phyloP scores from a whole-genome alignment of 2,329 filamentous ascomycete genomes.

The Pseudogymnoascus sp. region DNA sequence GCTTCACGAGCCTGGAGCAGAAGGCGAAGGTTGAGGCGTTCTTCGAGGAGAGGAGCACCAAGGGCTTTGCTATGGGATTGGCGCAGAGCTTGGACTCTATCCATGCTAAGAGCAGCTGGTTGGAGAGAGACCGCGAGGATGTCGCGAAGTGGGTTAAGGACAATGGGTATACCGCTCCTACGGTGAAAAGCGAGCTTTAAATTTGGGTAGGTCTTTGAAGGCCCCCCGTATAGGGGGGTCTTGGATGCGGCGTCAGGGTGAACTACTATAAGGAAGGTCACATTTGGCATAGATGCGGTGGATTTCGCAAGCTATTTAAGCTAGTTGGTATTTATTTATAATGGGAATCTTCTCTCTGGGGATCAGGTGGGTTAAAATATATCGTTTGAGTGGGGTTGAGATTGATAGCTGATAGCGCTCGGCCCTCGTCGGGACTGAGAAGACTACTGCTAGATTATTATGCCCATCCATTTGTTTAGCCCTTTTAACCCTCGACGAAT shows the following conservation, averaged over 20 bases:
- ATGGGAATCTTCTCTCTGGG: constrained; percentile 8
- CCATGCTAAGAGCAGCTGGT: constrained; percentile 76
- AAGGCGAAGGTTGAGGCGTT: constrained; percentile 71
- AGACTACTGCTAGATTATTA: background rate
- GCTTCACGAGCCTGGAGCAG: constrained; percentile 73
- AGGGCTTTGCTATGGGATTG: constrained; percentile 78
- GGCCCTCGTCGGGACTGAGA: background rate
- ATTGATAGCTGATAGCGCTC: background rate
- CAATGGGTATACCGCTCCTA: constrained; percentile 47
- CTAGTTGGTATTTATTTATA: background rate
- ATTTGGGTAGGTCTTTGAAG: constrained; percentile 9
- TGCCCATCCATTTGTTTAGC: background rate
- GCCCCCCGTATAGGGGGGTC: background rate
- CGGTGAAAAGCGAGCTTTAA: constrained; percentile 29
- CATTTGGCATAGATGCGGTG: background rate
- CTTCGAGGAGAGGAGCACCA: constrained; percentile 76
- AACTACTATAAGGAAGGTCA: background rate
- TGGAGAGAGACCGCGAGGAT: constrained; percentile 69
- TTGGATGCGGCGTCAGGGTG: constrained; percentile 2
- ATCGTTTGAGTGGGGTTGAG: background rate
- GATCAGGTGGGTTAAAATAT: background rate
- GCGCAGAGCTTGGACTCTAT: constrained; percentile 86
- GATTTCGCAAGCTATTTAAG: background rate
- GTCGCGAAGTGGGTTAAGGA: constrained; percentile 67
- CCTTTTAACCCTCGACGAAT: background rate